A percentile compares a stretch with the other conserved stretches of the same genome.
Evolutionary conservation across 2,329 filamentous ascomycete genomes (phyloP).

Genomic region (Talaromyces piceae): DNA sequence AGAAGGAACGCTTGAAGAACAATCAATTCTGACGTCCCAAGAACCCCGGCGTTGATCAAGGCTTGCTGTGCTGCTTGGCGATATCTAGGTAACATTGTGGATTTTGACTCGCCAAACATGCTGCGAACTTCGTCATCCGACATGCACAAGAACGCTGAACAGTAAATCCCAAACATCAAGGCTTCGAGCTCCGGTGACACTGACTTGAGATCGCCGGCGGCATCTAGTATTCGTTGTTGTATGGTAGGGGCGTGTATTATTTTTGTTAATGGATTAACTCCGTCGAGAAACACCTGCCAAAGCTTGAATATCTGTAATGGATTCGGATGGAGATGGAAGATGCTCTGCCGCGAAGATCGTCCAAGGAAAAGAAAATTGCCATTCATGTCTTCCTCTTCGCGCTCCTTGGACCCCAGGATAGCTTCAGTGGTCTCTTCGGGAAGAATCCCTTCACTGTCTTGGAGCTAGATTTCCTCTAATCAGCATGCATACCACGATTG

Average conservation of each 20-base stretch:
- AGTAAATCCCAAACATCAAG: slow-evolving; percentile 29
- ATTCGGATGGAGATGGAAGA: slow-evolving; percentile 13
- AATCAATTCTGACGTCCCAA: slow-evolving; percentile 40
- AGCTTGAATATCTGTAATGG: slow-evolving; percentile 16
- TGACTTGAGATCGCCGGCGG: slow-evolving; percentile 12
- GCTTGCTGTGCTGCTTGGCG: slow-evolving; percentile 16
- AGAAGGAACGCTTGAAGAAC: slow-evolving; percentile 54
- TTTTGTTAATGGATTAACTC: slow-evolving; percentile 21
- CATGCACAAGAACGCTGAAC: slow-evolving; percentile 23
- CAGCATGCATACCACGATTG: background rate
- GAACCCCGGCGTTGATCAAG: slow-evolving; percentile 14
- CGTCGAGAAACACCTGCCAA: slow-evolving; percentile 20
- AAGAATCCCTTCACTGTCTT: slow-evolving; percentile 11
- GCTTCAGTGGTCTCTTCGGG: slow-evolving; percentile 1
- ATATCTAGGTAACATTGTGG: slow-evolving; percentile 17
- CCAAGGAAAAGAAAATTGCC: slow-evolving; percentile 8
- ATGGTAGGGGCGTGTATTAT: slow-evolving; percentile 21
- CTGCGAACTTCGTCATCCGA: slow-evolving; percentile 18
- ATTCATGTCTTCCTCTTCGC: slow-evolving; percentile 4
- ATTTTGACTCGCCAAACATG: slow-evolving; percentile 16
- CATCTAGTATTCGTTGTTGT: slow-evolving; percentile 19
- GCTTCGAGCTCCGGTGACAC: slow-evolving; percentile 20
- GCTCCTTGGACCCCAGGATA: background rate
- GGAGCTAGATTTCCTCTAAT: slow-evolving; percentile 4
- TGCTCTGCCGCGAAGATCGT: background rate